Conservation (phyloP, 306 rosid genomes). For the Gynostemma pentaphyllum region DNA sequence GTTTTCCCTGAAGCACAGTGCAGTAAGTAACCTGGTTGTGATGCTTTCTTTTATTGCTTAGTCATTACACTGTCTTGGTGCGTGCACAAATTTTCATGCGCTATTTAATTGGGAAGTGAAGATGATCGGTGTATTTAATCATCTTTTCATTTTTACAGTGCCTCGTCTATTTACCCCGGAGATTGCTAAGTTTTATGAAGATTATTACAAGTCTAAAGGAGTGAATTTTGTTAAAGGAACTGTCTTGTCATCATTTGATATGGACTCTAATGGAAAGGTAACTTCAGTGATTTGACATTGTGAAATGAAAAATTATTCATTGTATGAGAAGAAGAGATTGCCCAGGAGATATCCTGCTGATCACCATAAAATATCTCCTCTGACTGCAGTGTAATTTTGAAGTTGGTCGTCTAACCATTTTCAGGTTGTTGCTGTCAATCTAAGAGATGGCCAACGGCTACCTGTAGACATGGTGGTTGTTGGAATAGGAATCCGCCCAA, state of each 20-base stretch:
- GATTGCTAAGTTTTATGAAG: constrained; percentile 84
- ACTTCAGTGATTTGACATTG: not conserved
- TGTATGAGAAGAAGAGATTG: not conserved
- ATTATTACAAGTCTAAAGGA: constrained; percentile 74
- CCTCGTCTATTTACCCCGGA: constrained; percentile 88
- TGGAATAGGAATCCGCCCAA: constrained; percentile 98
- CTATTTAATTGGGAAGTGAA: not conserved
- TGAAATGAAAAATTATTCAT: not conserved
- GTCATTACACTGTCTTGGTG: not conserved
- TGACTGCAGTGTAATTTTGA: not conserved
- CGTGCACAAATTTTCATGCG: not conserved
- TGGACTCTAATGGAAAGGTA: constrained; percentile 68
- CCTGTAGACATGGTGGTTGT: constrained; percentile 83
- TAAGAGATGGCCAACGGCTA: constrained; percentile 62
- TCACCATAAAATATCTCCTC: not conserved
- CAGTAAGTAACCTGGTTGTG: constrained; percentile 42
- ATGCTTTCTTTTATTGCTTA: not conserved
- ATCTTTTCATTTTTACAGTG: constrained; percentile 41
- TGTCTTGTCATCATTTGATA: constrained; percentile 71
- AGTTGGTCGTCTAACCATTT: constrained; percentile 4
- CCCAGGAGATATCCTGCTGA: too few species aligned
- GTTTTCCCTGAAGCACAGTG: constrained; percentile 98
- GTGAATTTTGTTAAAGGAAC: constrained; percentile 84
- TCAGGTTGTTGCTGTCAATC: constrained; percentile 80
- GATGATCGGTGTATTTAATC: not conserved